phyloP scores from a whole-genome alignment of 179 eudicot species.

The Heliamphora ciliata region DNA sequence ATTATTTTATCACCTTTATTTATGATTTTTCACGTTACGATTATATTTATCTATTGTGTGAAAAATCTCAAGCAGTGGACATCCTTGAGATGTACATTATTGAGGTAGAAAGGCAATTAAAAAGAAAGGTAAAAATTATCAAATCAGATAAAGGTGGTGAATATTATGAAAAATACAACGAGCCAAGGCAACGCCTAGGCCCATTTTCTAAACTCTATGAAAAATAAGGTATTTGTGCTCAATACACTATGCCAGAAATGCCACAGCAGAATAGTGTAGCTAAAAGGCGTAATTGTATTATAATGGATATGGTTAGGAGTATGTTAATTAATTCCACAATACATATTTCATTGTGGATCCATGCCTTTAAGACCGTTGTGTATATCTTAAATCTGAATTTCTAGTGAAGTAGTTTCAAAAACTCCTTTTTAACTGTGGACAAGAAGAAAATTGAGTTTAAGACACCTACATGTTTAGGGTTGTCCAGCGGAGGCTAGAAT shows the following conservation, averaged over 20 bases:
- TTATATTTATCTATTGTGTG: no score
- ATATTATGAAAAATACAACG: not conserved
- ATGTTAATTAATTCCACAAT: not conserved
- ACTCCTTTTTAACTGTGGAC: slow-evolving; percentile 13
- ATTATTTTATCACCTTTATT: not conserved
- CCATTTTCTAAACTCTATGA: slow-evolving; percentile 8
- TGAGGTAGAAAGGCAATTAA: not conserved
- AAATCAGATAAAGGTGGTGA: not conserved
- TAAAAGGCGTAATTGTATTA: not conserved
- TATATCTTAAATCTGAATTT: slow-evolving; percentile 9
- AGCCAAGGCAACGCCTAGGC: not conserved
- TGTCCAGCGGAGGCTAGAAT: not conserved
- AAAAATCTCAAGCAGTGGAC: not conserved
- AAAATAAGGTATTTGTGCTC: slow-evolving; percentile 7
- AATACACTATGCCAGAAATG: no score
- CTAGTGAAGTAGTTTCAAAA: slow-evolving; percentile 12
- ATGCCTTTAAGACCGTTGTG: slow-evolving; percentile 1
- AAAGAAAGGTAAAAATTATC: not conserved
- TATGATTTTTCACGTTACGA: no score
- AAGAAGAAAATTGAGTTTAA: not conserved
- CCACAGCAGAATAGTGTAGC: no score
- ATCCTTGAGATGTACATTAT: not conserved
- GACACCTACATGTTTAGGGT: no score
- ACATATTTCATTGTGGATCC: slow-evolving; percentile 9
- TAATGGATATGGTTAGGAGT: not conserved